Evolutionary conservation across 1,284 basidiomycete species (phyloP).

Genomic region (Ceraceosorus bombacis): DNA sequence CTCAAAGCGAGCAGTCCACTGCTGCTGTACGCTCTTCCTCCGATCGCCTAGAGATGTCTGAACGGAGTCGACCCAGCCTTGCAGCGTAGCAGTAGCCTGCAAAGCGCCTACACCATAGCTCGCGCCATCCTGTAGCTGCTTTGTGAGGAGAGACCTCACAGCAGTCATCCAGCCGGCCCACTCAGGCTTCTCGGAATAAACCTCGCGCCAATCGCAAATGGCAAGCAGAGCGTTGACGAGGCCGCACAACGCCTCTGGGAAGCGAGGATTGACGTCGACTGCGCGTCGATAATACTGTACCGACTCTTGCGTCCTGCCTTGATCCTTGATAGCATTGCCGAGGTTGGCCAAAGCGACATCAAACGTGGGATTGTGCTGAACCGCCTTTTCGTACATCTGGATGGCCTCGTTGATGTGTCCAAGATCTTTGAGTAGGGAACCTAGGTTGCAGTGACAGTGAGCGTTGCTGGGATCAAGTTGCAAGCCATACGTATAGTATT

Average conservation of each 20-base stretch:
- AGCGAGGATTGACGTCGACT: conserved; percentile 55
- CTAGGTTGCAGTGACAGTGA: conserved; percentile 59
- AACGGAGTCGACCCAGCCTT: conserved; percentile 55
- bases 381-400: conserved; percentile 55
- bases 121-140: conserved; percentile 53
- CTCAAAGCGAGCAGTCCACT: conserved; percentile 50
- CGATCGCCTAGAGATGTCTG: conserved; percentile 31
- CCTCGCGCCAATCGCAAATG: conserved; percentile 58
- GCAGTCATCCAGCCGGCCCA: conserved; percentile 53
- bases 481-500: conserved; percentile 58
- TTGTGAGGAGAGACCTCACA: conserved; percentile 51
- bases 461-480: conserved; percentile 57
- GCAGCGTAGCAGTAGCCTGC: conserved; percentile 44
- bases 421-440: conserved; percentile 59
- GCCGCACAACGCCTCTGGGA: conserved; percentile 59
- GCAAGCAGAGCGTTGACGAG: conserved; percentile 56
- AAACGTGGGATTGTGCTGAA: conserved; percentile 56
- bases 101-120: conserved; percentile 52
- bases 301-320: conserved; percentile 56
- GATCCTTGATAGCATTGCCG: conserved; percentile 55
- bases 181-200: conserved; percentile 22
- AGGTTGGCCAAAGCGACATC: conserved; percentile 61
- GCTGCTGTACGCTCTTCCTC: conserved; percentile 37
- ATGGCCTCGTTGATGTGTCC: conserved; percentile 56
- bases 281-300: conserved; percentile 58